Percentiles rank a stretch among this genome's conserved stretches.
Evolutionary conservation across 768 basidiomycete genomes (phyloP).

Genomic region (Pleurotus salmoneostramineus): DNA sequence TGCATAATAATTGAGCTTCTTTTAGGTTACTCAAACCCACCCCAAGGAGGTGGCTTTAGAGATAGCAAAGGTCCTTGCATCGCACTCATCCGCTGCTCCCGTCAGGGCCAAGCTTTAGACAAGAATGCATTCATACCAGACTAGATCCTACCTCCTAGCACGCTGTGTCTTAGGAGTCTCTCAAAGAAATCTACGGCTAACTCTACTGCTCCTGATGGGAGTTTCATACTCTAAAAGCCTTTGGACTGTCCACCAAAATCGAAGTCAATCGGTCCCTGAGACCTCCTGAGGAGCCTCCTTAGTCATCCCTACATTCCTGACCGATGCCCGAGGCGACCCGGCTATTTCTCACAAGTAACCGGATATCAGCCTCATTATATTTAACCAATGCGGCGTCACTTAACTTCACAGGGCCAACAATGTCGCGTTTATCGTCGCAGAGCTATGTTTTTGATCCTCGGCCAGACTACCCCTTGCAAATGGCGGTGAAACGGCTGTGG

Average conservation of each 20-base stretch:
- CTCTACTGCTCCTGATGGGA: too few species aligned
- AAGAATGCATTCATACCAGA: background rate
- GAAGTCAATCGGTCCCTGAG: too few species aligned
- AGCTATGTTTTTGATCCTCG: conserved; percentile 50
- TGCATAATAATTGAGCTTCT: too few species aligned
- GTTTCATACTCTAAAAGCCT: background rate
- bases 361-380: too few species aligned
- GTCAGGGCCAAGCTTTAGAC: background rate
- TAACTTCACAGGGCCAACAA: background rate
- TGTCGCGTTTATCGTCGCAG: conserved; percentile 14
- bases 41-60: background rate
- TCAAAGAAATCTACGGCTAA: too few species aligned
- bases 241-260: background rate
- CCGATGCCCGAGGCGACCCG: too few species aligned
- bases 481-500: conserved; percentile 50
- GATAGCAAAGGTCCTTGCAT: background rate
- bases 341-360: too few species aligned
- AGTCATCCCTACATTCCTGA: too few species aligned
- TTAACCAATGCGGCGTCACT: too few species aligned
- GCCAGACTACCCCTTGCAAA: conserved; percentile 43
- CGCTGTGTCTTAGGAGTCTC: too few species aligned
- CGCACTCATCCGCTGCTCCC: background rate
- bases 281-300: too few species aligned
- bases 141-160: too few species aligned
- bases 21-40: background rate